Evolutionary conservation across 129 eudicot species (phyloP), one percentile per base, ranked within the genome.

Genomic region (Flaveria bidentis): DNA sequence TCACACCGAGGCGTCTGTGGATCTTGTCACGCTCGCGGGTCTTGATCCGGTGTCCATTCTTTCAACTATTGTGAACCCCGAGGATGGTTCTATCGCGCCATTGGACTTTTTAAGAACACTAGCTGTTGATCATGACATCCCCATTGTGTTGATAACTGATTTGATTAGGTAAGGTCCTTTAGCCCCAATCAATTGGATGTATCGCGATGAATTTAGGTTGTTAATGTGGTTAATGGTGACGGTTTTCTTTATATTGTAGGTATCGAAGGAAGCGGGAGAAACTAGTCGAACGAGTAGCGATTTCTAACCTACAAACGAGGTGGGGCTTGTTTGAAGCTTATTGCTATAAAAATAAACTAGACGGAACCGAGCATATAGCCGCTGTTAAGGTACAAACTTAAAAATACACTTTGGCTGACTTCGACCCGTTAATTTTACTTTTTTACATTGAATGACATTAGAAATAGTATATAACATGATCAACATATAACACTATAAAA

Each of bases 1-100:
- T 67, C 98, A 87, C 75, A 90, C 98, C 0, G 98, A 93, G 83
- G 98, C 97, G 22, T 93, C 97, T 5, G 89, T 94, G 14, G 96
- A 94, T 87, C 81, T 94, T 66, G 91, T 87, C 28, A 86, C 58
- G 69, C 80, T 85, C 9, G 97, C 98, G 28, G 98, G 98, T 22
- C 72, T 94, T 50, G 82, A 74, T 58, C 88, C 96, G 0, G 81
- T 83, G 65, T 88, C 98, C 1, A 86, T 87, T 17, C 90, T 94
- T 71, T 88, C 97, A 1, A 84, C 86, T 44, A 13, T 94, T 46
- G 89, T 91, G 33, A 91, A 94, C 79, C 55, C 60, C 16, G 96
- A 87, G 45, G 91, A 91, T 25, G 97, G 97, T 55, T 94, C 96
- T 16, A 78, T 87, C 6, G 90, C 98, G 46, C 67, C 86, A 26